Evolutionary conservation across 805 yeast species (phyloP), one percentile per base, ranked within the genome.

Genomic region (Martiniozyma abietophila): DNA sequence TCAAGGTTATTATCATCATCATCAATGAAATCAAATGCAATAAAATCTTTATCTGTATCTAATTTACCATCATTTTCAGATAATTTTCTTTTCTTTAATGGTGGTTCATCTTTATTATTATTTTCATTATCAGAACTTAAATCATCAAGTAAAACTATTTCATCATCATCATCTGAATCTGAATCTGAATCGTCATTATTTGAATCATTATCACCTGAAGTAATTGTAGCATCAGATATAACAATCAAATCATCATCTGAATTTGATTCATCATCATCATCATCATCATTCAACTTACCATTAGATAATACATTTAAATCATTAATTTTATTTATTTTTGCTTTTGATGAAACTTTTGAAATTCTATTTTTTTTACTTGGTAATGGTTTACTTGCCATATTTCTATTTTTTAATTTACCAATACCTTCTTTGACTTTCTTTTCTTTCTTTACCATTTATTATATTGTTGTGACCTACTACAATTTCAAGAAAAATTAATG

Each of bases 1-100:
- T 49, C 48, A 1, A 61, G 60, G 22, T 54, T 64, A 0, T 42
- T 46, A 14, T 49, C 51, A 5, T 61, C 71, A 6, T 69, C 67
- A 1, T 70, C 65, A 5, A 64, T 58, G 33, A 66, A 62, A 10
- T 71, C 78, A 50, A 74, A 71, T 9, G 68, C 74, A 15, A 74
- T 74, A 43, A 67, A 74, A 37, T 74, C 79, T 32, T 59, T 62
- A 38, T 71, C 68, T 25, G 61, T 58, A 2, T 68, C 47, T 4
- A 69, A 49, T 25, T 59, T 69, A 38, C 67, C 18, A 10, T 15
- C 22, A 25, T 22, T 23, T 22, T 8, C 17, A n/a, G n/a, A n/a
- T n/a, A n/a, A n/a, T 27, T 36, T 33, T 18, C 23, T 32, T 5
- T 25, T 33, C 10, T 28, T 42, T 16, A 32, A 28, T 3, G 42